Base-by-base conservation (phyloP, 805 yeast species). In the Cyberlindnera xishuangbannaensis region DNA sequence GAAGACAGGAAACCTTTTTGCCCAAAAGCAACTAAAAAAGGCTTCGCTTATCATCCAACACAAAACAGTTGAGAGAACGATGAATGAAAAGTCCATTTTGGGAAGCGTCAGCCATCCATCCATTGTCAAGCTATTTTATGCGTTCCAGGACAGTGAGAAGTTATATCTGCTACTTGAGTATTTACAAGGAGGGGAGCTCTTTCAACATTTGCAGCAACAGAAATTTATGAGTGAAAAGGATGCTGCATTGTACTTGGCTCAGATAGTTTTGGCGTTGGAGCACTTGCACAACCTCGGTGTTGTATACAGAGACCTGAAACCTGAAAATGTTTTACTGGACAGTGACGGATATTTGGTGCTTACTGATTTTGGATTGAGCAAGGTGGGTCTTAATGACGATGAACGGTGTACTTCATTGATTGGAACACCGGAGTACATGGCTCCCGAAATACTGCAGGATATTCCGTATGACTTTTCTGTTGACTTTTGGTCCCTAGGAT, bases 291-390 rank as follows among this genome's bases (percentile, higher is more conserved):
- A 86, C 51, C 84, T 86, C 57, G 96, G 86, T 48, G 90, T 90
- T 45, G 97, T 90, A 35, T 92, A 90, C 62, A 78, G 98, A 55
- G 98, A 90, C 61, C 71, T 90, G 55, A 90, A 90, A 62, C 98
- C 98, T 1, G 98, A 90, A 60, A 90, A 90, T 58, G 90, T 92
- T 45, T 62, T 90, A 43, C 66, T 90, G 32, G 97, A 90, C 59
- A 95, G 95, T 9, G 80, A 85, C 57, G 98, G 98, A 10, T 96
- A 85, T 56, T 79, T 92, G 45, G 96, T 96, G 1, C 66, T 90
- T 38, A 92, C 97, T 61, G 98, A 90, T 61, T 90, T 90, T 61
- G 98, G 98, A 2, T 69, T 90, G 34, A 84, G 95, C 21, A 90
- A 92, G 63, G 96, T 96, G 19, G 60, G 44, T 30, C 41, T 51